Percentiles rank a stretch among this genome's conserved stretches.
phyloP scores from a whole-genome alignment of 768 basidiomycete genomes.

The Hericium coralloides region DNA sequence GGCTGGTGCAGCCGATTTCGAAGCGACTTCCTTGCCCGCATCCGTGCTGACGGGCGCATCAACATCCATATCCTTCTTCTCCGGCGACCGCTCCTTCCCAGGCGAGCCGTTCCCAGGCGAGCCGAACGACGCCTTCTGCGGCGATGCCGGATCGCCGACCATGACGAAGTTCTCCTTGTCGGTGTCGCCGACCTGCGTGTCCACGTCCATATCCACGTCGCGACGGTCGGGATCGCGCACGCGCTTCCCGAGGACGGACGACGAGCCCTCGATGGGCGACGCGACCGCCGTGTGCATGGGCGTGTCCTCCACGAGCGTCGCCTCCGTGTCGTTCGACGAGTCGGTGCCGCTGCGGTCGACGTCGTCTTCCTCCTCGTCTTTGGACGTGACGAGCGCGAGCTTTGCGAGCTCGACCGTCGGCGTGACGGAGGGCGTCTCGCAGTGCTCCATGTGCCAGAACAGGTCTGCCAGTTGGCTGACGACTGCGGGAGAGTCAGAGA shows the following conservation, averaged over 20 bases:
- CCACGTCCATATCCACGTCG: conserved; percentile 32
- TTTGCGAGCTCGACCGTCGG: conserved; percentile 85
- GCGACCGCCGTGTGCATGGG: conserved; percentile 25
- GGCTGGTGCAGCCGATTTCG: conserved; percentile 44
- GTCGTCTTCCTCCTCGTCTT: conserved; percentile 85
- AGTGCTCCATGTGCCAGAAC: conserved; percentile 68
- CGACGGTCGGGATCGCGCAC: conserved; percentile 32
- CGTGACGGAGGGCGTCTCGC: conserved; percentile 59
- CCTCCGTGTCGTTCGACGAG: conserved; percentile 81
- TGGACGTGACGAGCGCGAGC: conserved; percentile 81
- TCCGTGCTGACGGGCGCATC: conserved; percentile 11
- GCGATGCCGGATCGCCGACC: conserved; percentile 26
- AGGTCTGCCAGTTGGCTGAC: conserved; percentile 71
- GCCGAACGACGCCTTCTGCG: neutral
- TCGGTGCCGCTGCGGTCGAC: conserved; percentile 66
- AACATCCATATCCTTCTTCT: conserved; percentile 10
- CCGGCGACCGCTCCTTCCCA: conserved; percentile 23
- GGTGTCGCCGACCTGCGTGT: conserved; percentile 12
- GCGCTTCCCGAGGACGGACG: conserved; percentile 59
- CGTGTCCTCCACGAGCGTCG: conserved; percentile 77
- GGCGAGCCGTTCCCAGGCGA: conserved; percentile 1
- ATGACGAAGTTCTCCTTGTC: conserved; percentile 37
- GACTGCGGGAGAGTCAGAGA: conserved; percentile 38
- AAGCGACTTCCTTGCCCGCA: conserved; percentile 15
- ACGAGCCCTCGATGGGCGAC: conserved; percentile 12